Evolutionary conservation across 768 basidiomycete genomes (phyloP).

Genomic region (Phylloporus scabripes): DNA sequence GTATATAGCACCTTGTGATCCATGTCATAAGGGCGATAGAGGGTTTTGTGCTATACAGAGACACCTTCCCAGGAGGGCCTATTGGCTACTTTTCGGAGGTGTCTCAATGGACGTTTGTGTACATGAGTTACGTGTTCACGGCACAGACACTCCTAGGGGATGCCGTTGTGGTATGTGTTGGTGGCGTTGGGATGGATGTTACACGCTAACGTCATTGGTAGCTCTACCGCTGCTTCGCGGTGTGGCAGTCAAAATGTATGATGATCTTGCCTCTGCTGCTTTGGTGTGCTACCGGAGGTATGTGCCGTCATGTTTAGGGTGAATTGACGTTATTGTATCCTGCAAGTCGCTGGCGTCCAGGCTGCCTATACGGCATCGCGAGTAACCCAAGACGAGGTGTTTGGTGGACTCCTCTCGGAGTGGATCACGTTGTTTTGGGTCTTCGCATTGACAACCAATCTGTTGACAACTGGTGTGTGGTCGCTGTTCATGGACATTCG

Average conservation of each 20-base stretch:
- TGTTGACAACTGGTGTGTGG: constrained; percentile 27
- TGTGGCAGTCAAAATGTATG: constrained; percentile 27
- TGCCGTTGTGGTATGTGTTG: constrained; percentile 22
- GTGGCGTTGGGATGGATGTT: not conserved
- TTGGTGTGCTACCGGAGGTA: constrained; percentile 27
- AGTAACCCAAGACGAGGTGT: constrained; percentile 18
- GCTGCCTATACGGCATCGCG: constrained; percentile 14
- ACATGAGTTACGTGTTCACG: constrained; percentile 20
- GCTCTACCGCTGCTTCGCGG: constrained; percentile 29
- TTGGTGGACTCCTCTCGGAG: constrained; percentile 17
- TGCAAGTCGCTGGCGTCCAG: constrained; percentile 17
- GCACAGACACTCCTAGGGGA: constrained; percentile 29
- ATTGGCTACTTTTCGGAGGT: constrained; percentile 22
- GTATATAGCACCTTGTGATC: constrained; percentile 22
- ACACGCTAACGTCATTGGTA: constrained; percentile 3
- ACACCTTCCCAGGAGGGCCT: constrained; percentile 17
- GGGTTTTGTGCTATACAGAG: constrained; percentile 23
- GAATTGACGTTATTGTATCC: not conserved
- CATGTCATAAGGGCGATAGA: constrained; percentile 22
- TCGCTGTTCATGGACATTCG: not conserved
- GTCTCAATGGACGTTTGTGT: constrained; percentile 27
- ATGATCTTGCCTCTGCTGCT: constrained; percentile 27
- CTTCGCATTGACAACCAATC: constrained; percentile 30
- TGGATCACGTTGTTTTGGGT: constrained; percentile 35
- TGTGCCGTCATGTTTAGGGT: not conserved